A percentile compares a stretch with the other conserved stretches of the same genome.
Evolutionary conservation across 106 monocot species (phyloP).

Genomic region (Dioscorea alata): DNA sequence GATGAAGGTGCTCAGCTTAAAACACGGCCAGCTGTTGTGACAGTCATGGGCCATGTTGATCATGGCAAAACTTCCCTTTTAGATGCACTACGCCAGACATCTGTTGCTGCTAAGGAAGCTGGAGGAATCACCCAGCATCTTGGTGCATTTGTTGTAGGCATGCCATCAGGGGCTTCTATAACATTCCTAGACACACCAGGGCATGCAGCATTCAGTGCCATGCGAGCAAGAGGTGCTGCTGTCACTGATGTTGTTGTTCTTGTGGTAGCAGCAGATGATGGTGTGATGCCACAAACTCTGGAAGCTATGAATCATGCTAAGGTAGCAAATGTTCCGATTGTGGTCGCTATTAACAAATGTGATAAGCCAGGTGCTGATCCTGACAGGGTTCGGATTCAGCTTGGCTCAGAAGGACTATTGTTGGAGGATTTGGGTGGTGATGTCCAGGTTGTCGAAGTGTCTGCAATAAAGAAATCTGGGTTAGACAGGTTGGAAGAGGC

Average conservation of each 20-base stretch:
- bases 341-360: slow-evolving; percentile 98
- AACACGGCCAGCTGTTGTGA: slow-evolving; percentile 81
- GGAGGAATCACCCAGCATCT: slow-evolving; percentile 97
- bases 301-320: slow-evolving; percentile 93
- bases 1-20: slow-evolving; percentile 58
- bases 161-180: slow-evolving; percentile 91
- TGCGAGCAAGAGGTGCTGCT: slow-evolving; percentile 97
- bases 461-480: slow-evolving; percentile 54
- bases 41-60: slow-evolving; percentile 98
- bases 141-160: slow-evolving; percentile 83
- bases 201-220: slow-evolving; percentile 95
- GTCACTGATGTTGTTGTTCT: slow-evolving; percentile 95
- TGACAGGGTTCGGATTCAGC: slow-evolving; percentile 79
- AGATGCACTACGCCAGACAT: slow-evolving; percentile 81
- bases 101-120: slow-evolving; percentile 93
- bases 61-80: slow-evolving; percentile 97
- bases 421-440: slow-evolving; percentile 95
- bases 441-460: slow-evolving; percentile 92
- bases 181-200: slow-evolving; percentile 96
- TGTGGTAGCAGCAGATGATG: slow-evolving; percentile 97
- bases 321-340: slow-evolving; percentile 75
- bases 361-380: slow-evolving; percentile 87
- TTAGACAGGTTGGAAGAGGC: slow-evolving; percentile 92
- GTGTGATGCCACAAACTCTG: slow-evolving; percentile 95
- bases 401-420: slow-evolving; percentile 73